phyloP scores from a whole-genome alignment of 495 filamentous ascomycete genomes.

The Aspergillus cavernicola region DNA sequence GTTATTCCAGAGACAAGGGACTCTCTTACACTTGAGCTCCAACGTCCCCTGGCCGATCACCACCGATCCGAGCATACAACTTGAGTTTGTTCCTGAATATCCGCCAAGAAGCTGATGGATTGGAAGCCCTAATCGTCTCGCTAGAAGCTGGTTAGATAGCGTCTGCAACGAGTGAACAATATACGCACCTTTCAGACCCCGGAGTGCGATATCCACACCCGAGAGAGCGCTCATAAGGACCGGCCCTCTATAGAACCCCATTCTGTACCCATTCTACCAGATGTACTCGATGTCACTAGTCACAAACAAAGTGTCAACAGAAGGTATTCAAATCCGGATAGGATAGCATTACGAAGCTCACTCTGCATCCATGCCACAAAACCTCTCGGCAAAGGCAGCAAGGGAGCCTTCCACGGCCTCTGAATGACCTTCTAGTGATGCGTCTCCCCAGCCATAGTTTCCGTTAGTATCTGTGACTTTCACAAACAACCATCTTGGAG shows the following conservation, averaged over 20 bases:
- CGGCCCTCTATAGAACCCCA: constrained; percentile 73
- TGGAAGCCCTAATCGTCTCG: constrained; percentile 53
- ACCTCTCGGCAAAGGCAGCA: constrained; percentile 57
- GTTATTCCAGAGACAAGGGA: neutral
- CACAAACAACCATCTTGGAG: constrained; percentile 74
- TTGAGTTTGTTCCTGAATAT: constrained; percentile 64
- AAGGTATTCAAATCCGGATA: neutral
- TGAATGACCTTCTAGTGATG: constrained; percentile 70
- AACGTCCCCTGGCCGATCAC: constrained; percentile 66
- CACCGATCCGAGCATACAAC: constrained; percentile 82
- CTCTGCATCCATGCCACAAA: constrained; percentile 69
- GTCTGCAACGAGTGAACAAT: neutral
- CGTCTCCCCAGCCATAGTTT: constrained; percentile 68
- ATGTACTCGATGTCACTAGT: constrained; percentile 68
- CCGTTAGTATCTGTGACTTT: constrained; percentile 64
- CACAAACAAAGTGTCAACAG: neutral
- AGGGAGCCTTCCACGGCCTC: constrained; percentile 74
- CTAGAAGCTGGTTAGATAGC: neutral
- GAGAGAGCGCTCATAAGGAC: constrained; percentile 75
- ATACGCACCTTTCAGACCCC: constrained; percentile 59
- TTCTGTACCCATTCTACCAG: constrained; percentile 68
- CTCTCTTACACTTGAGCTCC: constrained; percentile 24
- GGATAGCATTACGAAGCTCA: constrained; percentile 25
- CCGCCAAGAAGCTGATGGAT: constrained; percentile 70
- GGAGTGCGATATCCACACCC: constrained; percentile 74